Conservation (phyloP, 495 filamentous ascomycete species). For the Aspergillus leporis region DNA sequence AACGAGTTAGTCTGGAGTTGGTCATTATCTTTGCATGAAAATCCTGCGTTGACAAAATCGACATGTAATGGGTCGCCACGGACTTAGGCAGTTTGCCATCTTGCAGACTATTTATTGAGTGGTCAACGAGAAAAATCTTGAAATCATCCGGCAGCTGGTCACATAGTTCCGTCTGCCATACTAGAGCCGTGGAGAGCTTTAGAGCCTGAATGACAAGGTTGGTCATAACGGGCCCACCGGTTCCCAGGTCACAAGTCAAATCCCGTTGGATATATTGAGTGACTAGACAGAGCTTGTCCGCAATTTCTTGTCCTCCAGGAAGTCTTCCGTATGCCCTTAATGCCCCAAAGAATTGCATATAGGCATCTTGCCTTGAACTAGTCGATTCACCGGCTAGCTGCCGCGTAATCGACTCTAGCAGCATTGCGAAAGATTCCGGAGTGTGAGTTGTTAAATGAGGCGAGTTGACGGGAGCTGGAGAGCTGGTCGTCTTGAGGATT, state of each 20-base stretch:
- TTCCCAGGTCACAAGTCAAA: conserved; percentile 45
- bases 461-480: conserved; percentile 38
- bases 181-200: conserved; percentile 69
- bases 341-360: conserved; percentile 73
- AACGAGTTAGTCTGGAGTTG: conserved; percentile 58
- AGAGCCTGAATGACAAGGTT: conserved; percentile 74
- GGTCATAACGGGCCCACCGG: conserved; percentile 46
- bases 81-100: conserved; percentile 70
- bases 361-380: conserved; percentile 77
- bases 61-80: conserved; percentile 73
- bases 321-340: conserved; percentile 76
- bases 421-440: conserved; percentile 62
- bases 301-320: conserved; percentile 67
- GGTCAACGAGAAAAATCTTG: conserved; percentile 74
- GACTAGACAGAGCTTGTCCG: conserved; percentile 71
- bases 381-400: conserved; percentile 72
- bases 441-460: conserved; percentile 41
- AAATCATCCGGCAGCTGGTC: conserved; percentile 72
- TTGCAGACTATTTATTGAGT: conserved; percentile 68
- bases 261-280: conserved; percentile 81
- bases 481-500: conserved; percentile 73
- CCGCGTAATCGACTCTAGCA: conserved; percentile 73
- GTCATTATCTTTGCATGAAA: conserved; percentile 76
- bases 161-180: conserved; percentile 66
- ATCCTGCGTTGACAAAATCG: conserved; percentile 72